These are phyloP conservation scores for Boletus reticuloceps DNA, from an alignment of 768 basidiomycete species.

Conservation along the genomic window DNA sequence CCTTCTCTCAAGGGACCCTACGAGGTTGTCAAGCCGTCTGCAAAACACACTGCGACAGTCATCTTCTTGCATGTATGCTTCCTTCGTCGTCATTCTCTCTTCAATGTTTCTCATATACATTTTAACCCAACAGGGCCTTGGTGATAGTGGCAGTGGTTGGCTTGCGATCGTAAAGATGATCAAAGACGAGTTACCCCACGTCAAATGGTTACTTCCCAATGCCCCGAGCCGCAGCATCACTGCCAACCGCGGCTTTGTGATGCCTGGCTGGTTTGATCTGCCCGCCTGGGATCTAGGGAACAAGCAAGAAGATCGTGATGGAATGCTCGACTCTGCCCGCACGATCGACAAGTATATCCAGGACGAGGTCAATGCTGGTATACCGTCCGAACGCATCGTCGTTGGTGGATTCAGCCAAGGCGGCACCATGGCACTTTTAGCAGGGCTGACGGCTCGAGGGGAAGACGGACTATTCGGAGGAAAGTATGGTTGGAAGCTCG, in stretches of 20 bases:
- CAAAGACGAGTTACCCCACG: slow-evolving; percentile 55
- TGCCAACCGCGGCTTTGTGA: slow-evolving; percentile 64
- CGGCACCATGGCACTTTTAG: slow-evolving; percentile 72
- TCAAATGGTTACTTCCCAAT: slow-evolving; percentile 77
- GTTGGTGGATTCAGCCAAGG: slow-evolving; percentile 92
- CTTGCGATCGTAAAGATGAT: slow-evolving; percentile 72
- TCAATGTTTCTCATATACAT: slow-evolving; percentile 4
- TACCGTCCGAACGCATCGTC: slow-evolving; percentile 67
- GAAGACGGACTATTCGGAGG: slow-evolving; percentile 29
- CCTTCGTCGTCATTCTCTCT: background rate
- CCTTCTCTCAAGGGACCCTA: slow-evolving; percentile 27
- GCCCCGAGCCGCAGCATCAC: slow-evolving; percentile 53
- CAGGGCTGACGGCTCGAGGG: slow-evolving; percentile 46
- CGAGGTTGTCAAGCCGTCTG: slow-evolving; percentile 51
- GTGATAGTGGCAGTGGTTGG: slow-evolving; percentile 76
- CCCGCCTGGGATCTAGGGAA: slow-evolving; percentile 54
- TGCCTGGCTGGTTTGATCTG: slow-evolving; percentile 89
- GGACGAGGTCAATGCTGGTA: slow-evolving; percentile 70
- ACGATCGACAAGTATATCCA: slow-evolving; percentile 68
- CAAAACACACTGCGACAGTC: slow-evolving; percentile 80
- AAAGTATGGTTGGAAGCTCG: slow-evolving; percentile 55
- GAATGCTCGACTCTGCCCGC: slow-evolving; percentile 61
- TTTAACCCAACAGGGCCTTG: slow-evolving; percentile 54
- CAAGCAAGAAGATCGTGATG: slow-evolving; percentile 55
- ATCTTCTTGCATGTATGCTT: slow-evolving; percentile 82